Evolutionary conservation across 805 yeast genomes (phyloP).

Genomic region (Monosporozyma aerobia): DNA sequence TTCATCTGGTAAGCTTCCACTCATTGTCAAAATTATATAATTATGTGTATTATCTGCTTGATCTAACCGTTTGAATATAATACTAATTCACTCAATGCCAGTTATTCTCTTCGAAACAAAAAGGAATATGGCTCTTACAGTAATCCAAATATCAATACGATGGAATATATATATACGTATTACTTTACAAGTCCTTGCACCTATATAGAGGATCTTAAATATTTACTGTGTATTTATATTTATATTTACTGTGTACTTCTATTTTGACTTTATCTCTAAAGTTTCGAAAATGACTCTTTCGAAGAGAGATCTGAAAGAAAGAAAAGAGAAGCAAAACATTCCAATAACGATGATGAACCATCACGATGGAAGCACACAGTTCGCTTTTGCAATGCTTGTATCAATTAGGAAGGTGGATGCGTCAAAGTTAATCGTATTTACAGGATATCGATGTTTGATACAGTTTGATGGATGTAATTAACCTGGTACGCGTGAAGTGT

Average conservation of each 20-base stretch:
- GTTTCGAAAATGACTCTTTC: background rate
- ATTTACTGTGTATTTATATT: background rate
- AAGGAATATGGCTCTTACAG: background rate
- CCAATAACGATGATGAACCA: too few relatives aligned
- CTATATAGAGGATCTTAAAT: background rate
- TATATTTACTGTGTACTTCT: background rate
- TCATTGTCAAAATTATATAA: background rate
- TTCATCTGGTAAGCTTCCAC: conserved; percentile 8
- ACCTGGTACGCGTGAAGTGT: background rate
- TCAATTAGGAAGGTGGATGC: background rate
- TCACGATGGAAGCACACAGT: background rate
- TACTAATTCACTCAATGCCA: too few relatives aligned
- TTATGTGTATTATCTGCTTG: background rate
- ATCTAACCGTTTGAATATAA: background rate
- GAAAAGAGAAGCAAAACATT: background rate
- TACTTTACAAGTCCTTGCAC: background rate
- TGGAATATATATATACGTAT: background rate
- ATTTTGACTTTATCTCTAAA: background rate
- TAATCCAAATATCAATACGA: background rate
- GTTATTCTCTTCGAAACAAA: background rate
- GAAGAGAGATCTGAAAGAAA: background rate
- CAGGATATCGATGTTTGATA: background rate
- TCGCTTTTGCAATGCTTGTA: background rate
- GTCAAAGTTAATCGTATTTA: background rate
- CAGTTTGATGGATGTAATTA: background rate